Percentiles rank a stretch among this genome's conserved stretches.
Conservation (phyloP, 2,329 filamentous ascomycete species). For the Fusarium sublunatum region DNA sequence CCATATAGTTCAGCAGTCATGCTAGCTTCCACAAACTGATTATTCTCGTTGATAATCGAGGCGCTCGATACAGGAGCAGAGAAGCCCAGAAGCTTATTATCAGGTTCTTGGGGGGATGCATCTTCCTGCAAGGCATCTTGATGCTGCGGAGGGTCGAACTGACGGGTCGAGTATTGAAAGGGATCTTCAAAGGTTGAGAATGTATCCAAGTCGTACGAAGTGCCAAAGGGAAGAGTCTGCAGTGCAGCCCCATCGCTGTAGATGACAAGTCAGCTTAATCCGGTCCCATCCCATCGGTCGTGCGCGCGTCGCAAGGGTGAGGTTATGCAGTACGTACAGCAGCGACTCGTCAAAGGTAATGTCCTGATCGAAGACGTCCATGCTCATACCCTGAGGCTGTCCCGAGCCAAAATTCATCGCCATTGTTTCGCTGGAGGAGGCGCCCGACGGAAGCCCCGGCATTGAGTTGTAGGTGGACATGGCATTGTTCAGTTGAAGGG, state of each 20-base stretch:
- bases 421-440: slow-evolving; percentile 59
- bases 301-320: slow-evolving; percentile 27
- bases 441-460: slow-evolving; percentile 60
- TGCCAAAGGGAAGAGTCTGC: slow-evolving; percentile 63
- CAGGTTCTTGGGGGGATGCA: slow-evolving; percentile 66
- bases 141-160: slow-evolving; percentile 59
- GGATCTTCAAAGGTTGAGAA: slow-evolving; percentile 74
- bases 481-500: slow-evolving; percentile 56
- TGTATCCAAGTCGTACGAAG: slow-evolving; percentile 69
- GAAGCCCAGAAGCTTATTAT: slow-evolving; percentile 81
- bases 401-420: slow-evolving; percentile 56
- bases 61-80: slow-evolving; percentile 70
- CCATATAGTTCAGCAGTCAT: slow-evolving; percentile 83
- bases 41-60: slow-evolving; percentile 73
- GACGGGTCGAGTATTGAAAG: slow-evolving; percentile 66
- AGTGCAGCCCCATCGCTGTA: slow-evolving; percentile 51
- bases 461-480: slow-evolving; percentile 71
- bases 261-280: slow-evolving; percentile 33
- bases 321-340: slow-evolving; percentile 55
- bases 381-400: slow-evolving; percentile 52
- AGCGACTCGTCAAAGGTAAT: slow-evolving; percentile 67
- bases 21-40: slow-evolving; percentile 70
- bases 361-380: slow-evolving; percentile 65
- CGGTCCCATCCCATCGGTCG: slow-evolving; percentile 2
- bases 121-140: slow-evolving; percentile 59